Evolutionary conservation across 192 early-diverging fungal species (phyloP).

Genomic region (Phlyctochytrium arcticum): DNA sequence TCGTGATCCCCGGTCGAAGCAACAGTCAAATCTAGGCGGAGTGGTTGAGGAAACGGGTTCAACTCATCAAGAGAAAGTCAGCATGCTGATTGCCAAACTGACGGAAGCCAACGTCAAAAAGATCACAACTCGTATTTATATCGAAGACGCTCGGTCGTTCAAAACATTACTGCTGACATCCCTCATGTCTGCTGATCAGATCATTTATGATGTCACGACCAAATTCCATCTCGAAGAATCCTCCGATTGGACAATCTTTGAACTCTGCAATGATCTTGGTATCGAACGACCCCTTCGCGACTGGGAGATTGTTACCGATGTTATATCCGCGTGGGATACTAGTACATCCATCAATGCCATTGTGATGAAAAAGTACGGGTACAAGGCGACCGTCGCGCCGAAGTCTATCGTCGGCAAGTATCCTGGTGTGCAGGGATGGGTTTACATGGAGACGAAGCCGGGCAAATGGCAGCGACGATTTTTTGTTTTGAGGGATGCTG

Average conservation of each 20-base stretch:
- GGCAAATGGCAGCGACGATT: slow-evolving; percentile 82
- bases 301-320: slow-evolving; percentile 81
- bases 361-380: slow-evolving; percentile 71
- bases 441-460: slow-evolving; percentile 74
- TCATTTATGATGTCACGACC: slow-evolving; percentile 66
- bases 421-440: slow-evolving; percentile 59
- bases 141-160: slow-evolving; percentile 71
- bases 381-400: slow-evolving; percentile 55
- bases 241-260: slow-evolving; percentile 83
- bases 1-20: neutral
- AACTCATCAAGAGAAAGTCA: slow-evolving; percentile 4
- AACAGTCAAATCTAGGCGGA: neutral
- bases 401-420: slow-evolving; percentile 39
- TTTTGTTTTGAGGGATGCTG: slow-evolving; percentile 62
- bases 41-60: neutral
- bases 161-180: slow-evolving; percentile 76
- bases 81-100: slow-evolving; percentile 28
- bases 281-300: slow-evolving; percentile 86
- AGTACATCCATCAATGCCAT: slow-evolving; percentile 66
- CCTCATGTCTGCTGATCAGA: slow-evolving; percentile 66
- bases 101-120: slow-evolving; percentile 34
- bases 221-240: slow-evolving; percentile 45
- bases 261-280: slow-evolving; percentile 78
- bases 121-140: slow-evolving; percentile 83
- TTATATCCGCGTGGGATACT: slow-evolving; percentile 81